phyloP scores from a whole-genome alignment of 495 filamentous ascomycete genomes.

The Staphylotrichum tortipilum region DNA sequence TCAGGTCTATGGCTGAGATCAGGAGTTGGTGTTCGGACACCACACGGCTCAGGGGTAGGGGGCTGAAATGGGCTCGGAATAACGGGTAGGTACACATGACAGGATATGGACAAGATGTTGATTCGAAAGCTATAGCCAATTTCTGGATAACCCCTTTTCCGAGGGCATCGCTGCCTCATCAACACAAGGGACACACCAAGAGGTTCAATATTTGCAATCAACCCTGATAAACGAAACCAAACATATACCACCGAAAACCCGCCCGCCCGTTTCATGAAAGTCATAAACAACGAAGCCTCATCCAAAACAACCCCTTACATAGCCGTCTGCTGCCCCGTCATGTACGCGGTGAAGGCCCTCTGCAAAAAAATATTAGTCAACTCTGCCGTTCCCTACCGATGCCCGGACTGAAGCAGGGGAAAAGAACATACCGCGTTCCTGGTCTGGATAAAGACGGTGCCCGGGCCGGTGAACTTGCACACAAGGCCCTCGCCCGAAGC shows the following conservation, averaged over 20 bases:
- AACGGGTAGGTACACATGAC: too few species aligned
- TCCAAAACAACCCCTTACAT: slow-evolving; percentile 3
- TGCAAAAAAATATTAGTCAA: slow-evolving; percentile 3
- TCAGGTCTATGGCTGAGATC: too few species aligned
- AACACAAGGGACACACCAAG: too few species aligned
- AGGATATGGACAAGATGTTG: too few species aligned
- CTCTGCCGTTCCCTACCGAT: slow-evolving; percentile 8
- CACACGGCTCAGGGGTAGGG: too few species aligned
- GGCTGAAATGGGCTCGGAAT: too few species aligned
- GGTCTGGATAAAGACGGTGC: slow-evolving; percentile 89
- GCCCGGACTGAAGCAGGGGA: not conserved
- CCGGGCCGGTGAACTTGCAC: slow-evolving; percentile 88
- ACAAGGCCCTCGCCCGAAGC: slow-evolving; percentile 79
- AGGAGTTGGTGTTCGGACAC: too few species aligned
- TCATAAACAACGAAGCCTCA: not conserved
- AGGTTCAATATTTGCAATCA: too few species aligned
- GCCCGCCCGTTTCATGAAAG: not conserved
- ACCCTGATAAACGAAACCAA: not conserved
- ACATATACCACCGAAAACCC: not conserved
- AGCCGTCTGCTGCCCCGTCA: slow-evolving; percentile 31
- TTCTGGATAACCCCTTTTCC: too few species aligned
- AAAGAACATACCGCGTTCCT: slow-evolving; percentile 60
- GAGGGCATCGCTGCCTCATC: too few species aligned
- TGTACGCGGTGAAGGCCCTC: slow-evolving; percentile 39
- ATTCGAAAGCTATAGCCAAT: too few species aligned